phyloP scores from a whole-genome alignment of 2,329 filamentous ascomycete genomes.

The Pestalotiopsis sp. region DNA sequence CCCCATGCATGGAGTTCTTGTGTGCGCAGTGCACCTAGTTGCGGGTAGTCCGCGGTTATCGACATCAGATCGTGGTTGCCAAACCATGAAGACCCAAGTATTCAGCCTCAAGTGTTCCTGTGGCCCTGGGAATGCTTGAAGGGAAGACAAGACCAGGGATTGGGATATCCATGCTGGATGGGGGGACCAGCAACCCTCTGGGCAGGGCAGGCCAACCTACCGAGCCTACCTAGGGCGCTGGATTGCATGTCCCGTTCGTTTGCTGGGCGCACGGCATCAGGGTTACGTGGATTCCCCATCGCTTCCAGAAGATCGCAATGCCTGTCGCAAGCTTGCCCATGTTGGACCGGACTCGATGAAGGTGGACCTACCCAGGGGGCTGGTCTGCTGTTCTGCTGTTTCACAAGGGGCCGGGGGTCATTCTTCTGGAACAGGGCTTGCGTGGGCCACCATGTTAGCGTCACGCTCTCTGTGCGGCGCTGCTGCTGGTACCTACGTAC shows the following conservation, averaged over 20 bases:
- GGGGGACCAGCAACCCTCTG: background rate
- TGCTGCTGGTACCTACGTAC: background rate
- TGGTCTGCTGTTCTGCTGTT: slow-evolving; percentile 49
- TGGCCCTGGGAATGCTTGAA: background rate
- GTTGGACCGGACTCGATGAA: slow-evolving; percentile 38
- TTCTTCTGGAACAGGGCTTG: slow-evolving; percentile 39
- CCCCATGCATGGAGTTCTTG: background rate
- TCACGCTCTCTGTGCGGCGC: slow-evolving; percentile 9
- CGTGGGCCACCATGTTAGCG: slow-evolving; percentile 27
- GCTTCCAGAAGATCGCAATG: slow-evolving; percentile 45
- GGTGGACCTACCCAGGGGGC: slow-evolving; percentile 49
- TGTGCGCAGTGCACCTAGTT: background rate
- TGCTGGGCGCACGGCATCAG: slow-evolving; percentile 18
- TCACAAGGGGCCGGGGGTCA: slow-evolving; percentile 49
- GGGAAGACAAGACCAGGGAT: background rate
- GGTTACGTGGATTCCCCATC: slow-evolving; percentile 30
- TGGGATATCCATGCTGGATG: background rate
- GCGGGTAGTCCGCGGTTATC: slow-evolving; percentile 8
- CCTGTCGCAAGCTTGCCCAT: slow-evolving; percentile 47
- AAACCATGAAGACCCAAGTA: slow-evolving; percentile 11
- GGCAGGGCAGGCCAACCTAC: slow-evolving; percentile 12
- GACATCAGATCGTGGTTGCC: slow-evolving; percentile 2
- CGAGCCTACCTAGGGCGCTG: background rate
- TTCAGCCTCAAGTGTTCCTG: slow-evolving; percentile 19
- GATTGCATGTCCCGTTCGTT: background rate